Evolutionary conservation across 1,284 basidiomycete genomes (phyloP).

Genomic region (Leccinum variabile): DNA sequence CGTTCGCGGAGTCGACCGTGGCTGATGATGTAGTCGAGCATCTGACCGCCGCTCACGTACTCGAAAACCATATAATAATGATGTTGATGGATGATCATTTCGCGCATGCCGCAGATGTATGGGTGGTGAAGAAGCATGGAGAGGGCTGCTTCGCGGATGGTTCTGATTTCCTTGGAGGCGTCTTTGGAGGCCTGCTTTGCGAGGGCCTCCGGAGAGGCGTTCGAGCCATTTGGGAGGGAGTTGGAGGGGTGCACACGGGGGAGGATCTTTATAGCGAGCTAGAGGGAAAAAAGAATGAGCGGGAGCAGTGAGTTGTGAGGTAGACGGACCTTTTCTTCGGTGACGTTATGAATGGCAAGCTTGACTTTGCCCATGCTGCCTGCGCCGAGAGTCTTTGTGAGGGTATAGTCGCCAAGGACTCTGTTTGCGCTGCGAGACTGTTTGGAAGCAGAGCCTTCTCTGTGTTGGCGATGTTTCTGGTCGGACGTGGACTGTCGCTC

Average conservation of each 20-base stretch:
- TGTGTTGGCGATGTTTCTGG: constrained; percentile 36
- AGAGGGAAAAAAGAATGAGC: constrained; percentile 17
- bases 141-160: constrained; percentile 91
- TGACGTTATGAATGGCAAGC: constrained; percentile 86
- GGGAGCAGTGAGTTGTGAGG: background rate
- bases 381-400: constrained; percentile 96
- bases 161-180: constrained; percentile 94
- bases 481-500: constrained; percentile 34
- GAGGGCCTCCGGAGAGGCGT: constrained; percentile 54
- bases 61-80: constrained; percentile 99
- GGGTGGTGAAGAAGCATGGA: constrained; percentile 96
- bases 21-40: constrained; percentile 94
- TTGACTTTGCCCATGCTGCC: constrained; percentile 99
- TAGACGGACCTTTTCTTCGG: constrained; percentile 85
- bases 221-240: constrained; percentile 45
- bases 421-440: constrained; percentile 50
- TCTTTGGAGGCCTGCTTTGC: constrained; percentile 87
- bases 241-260: constrained; percentile 73
- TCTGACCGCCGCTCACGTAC: constrained; percentile 98
- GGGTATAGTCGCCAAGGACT: constrained; percentile 90
- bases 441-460: constrained; percentile 32
- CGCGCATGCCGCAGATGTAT: constrained; percentile 98
- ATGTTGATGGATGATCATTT: constrained; percentile 93
- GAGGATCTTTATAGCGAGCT: constrained; percentile 98
- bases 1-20: constrained; percentile 96